Evolutionary conservation across 208 protist genomes (phyloP).

Genomic region (Trichomonas tenax): DNA sequence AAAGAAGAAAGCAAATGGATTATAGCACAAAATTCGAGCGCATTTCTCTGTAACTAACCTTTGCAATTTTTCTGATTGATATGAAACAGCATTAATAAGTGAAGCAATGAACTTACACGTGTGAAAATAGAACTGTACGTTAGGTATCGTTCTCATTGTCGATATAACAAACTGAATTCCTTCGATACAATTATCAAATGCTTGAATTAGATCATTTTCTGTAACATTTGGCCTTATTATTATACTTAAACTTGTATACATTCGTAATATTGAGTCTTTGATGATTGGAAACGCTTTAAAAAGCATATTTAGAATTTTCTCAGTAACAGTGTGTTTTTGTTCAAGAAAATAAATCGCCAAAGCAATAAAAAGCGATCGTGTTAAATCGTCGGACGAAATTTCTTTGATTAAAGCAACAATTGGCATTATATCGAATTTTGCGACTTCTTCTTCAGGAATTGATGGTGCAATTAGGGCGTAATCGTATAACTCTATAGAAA

Average conservation of each 20-base stretch:
- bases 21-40: background rate
- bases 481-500: background rate
- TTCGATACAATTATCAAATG: background rate
- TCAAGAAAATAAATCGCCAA: background rate
- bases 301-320: background rate
- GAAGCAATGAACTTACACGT: background rate
- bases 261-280: background rate
- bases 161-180: background rate
- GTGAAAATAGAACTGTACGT: background rate
- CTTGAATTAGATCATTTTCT: background rate
- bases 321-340: background rate
- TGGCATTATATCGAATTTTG: background rate
- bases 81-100: background rate
- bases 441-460: background rate
- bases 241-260: background rate
- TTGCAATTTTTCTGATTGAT: background rate
- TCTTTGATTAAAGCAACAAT: background rate
- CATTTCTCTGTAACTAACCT: background rate
- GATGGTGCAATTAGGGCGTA: background rate
- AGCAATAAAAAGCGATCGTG: background rate
- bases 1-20: background rate
- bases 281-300: background rate
- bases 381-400: background rate
- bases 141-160: background rate
- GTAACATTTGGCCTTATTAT: background rate